Evolutionary conservation across 306 rosid species (phyloP).

Genomic region (Geum urbanum): DNA sequence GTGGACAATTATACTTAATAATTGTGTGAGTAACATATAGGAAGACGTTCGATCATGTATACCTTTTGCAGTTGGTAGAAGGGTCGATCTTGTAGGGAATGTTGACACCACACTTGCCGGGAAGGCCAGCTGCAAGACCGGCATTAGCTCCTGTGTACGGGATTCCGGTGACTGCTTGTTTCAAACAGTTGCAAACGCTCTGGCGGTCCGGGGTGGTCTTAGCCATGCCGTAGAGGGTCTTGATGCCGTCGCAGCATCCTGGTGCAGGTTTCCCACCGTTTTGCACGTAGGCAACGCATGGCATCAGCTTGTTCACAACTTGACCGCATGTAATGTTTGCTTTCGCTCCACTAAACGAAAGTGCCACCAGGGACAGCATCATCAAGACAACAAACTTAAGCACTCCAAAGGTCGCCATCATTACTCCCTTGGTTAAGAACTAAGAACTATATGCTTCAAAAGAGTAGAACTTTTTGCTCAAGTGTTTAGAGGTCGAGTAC

Average conservation of each 20-base stretch:
- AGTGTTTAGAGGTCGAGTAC: neutral
- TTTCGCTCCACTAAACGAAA: constrained; percentile 23
- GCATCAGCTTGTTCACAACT: constrained; percentile 26
- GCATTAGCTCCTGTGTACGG: constrained; percentile 19
- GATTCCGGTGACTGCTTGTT: constrained; percentile 30
- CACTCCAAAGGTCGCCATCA: constrained; percentile 30
- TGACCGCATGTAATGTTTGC: constrained; percentile 29
- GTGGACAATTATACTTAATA: neutral
- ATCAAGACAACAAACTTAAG: constrained; percentile 22
- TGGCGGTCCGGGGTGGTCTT: constrained; percentile 47
- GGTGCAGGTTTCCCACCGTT: constrained; percentile 15
- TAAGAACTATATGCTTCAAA: neutral
- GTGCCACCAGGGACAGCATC: constrained; percentile 25
- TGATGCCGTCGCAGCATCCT: constrained; percentile 49
- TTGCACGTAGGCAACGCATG: constrained; percentile 37
- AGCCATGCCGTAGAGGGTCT: constrained; percentile 33
- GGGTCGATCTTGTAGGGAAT: constrained; percentile 39
- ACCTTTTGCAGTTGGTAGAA: constrained; percentile 29
- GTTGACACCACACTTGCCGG: constrained; percentile 28
- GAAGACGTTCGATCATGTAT: neutral
- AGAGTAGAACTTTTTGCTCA: neutral
- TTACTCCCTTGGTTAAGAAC: neutral
- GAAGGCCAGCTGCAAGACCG: constrained; percentile 40
- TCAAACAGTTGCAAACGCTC: constrained; percentile 47
- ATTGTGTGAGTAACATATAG: neutral